These are phyloP conservation scores for Colletotrichum karsti DNA, from an alignment of 2,329 filamentous ascomycete genomes.

Conservation along the genomic window DNA sequence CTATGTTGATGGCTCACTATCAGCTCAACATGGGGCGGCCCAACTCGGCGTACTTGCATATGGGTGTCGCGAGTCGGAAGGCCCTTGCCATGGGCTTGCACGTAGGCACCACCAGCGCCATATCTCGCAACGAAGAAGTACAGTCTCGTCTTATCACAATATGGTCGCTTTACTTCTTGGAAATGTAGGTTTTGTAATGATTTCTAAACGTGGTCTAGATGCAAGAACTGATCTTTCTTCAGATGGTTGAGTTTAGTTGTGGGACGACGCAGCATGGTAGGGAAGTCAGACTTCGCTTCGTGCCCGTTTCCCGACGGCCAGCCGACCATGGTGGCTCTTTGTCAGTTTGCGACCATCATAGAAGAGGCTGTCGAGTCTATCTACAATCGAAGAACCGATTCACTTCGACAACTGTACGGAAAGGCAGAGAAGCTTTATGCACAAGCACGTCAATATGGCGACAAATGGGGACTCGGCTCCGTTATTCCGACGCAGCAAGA, in stretches of 20 bases:
- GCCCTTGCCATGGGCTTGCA: constrained; percentile 39
- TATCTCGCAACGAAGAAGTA: constrained; percentile 29
- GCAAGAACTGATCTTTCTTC: not conserved
- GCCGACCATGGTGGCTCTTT: constrained; percentile 16
- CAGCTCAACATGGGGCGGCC: constrained; percentile 39
- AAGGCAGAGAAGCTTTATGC: constrained; percentile 30
- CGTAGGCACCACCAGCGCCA: constrained; percentile 31
- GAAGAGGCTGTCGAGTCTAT: constrained; percentile 30
- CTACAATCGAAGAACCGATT: constrained; percentile 36
- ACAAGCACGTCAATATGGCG: constrained; percentile 10
- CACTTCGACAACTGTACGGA: constrained; percentile 34
- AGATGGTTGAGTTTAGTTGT: constrained; percentile 23
- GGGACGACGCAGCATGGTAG: constrained; percentile 12
- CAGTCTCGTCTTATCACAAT: constrained; percentile 36
- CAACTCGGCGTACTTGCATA: constrained; percentile 38
- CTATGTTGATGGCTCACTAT: constrained; percentile 36
- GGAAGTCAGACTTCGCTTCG: constrained; percentile 14
- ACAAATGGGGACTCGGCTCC: constrained; percentile 13
- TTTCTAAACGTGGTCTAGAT: too few relatives aligned
- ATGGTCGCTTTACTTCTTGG: constrained; percentile 39
- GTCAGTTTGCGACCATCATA: constrained; percentile 16
- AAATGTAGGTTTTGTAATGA: constrained; percentile 26
- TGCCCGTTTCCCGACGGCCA: constrained; percentile 18
- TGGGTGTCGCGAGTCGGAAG: constrained; percentile 36
- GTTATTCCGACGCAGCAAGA: not conserved